Percentiles rank a stretch among this genome's conserved stretches.
phyloP scores from a whole-genome alignment of 2,329 filamentous ascomycete genomes.

The Diaporthe eres region DNA sequence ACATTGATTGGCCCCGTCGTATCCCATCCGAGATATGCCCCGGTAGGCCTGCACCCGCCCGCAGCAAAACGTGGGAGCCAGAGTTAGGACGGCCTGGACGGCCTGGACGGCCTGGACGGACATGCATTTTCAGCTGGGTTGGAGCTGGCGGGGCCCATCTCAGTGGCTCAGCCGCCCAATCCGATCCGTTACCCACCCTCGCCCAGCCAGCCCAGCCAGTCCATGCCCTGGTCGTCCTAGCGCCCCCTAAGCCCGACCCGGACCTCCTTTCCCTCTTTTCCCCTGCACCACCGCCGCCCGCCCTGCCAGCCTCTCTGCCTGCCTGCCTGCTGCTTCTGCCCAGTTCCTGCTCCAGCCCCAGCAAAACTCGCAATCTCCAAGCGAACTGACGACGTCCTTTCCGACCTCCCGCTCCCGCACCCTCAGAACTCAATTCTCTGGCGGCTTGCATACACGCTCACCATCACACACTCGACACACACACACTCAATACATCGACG shows the following conservation, averaged over 20 bases:
- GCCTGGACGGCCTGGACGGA: slow-evolving; percentile 8
- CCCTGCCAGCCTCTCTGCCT: neutral
- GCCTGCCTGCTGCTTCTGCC: neutral
- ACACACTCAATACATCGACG: slow-evolving; percentile 14
- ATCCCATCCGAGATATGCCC: slow-evolving; percentile 9
- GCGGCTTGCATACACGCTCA: neutral
- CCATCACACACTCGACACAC: neutral
- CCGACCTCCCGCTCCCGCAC: slow-evolving; percentile 8
- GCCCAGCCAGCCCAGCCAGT: slow-evolving; percentile 18
- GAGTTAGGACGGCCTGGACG: slow-evolving; percentile 2
- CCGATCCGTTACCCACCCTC: slow-evolving; percentile 19
- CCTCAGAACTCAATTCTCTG: slow-evolving; percentile 37
- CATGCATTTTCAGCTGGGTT: slow-evolving; percentile 1
- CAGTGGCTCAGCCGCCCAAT: slow-evolving; percentile 35
- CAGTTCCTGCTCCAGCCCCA: slow-evolving; percentile 16
- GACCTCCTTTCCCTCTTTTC: slow-evolving; percentile 1
- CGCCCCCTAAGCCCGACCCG: slow-evolving; percentile 22
- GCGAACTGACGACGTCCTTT: slow-evolving; percentile 14
- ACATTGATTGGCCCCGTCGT: slow-evolving; percentile 1
- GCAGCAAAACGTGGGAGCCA: slow-evolving; percentile 30
- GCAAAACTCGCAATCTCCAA: slow-evolving; percentile 36
- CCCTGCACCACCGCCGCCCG: neutral
- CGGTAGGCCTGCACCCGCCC: neutral
- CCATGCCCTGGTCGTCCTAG: slow-evolving; percentile 30
- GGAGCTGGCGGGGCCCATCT: slow-evolving; percentile 18